A percentile compares a stretch with the other conserved stretches of the same genome.
These are phyloP conservation scores for Fraxinus sp. DNA, from an alignment of 305 asterid species.

Conservation along the genomic window DNA sequence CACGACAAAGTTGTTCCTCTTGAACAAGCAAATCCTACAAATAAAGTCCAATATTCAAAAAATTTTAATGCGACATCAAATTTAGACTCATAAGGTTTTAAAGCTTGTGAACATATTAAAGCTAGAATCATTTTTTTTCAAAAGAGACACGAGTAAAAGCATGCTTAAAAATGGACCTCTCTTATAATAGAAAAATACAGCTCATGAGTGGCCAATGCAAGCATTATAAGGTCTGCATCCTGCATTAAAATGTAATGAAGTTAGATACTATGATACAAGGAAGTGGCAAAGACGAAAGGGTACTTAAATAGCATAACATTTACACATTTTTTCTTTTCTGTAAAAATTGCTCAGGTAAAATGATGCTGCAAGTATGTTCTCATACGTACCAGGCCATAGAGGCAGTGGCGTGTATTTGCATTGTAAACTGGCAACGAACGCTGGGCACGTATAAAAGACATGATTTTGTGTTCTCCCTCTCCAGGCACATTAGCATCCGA, in stretches of 20 bases:
- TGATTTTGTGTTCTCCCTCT: slow-evolving; percentile 74
- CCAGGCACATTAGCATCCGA: slow-evolving; percentile 69
- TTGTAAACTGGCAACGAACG: slow-evolving; percentile 42
- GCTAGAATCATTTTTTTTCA: neutral
- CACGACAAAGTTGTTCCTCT: slow-evolving; percentile 5
- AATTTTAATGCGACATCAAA: neutral
- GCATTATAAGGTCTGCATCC: slow-evolving; percentile 71
- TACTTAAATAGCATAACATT: neutral
- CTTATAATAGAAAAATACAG: slow-evolving; percentile 51
- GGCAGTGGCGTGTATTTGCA: slow-evolving; percentile 56
- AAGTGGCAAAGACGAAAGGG: neutral
- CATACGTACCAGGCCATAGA: slow-evolving; percentile 54
- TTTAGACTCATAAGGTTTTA: neutral
- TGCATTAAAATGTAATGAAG: slow-evolving; percentile 16
- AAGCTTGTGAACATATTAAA: neutral
- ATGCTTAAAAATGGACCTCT: slow-evolving; percentile 43
- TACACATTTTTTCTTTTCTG: neutral
- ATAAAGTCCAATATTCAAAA: neutral
- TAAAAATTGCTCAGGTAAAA: neutral
- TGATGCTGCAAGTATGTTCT: neutral
- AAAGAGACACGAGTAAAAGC: neutral
- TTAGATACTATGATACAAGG: neutral
- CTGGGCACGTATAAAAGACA: slow-evolving; percentile 54
- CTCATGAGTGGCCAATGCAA: slow-evolving; percentile 62
- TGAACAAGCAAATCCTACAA: slow-evolving; percentile 17